A percentile compares a stretch with the other conserved stretches of the same genome.
Evolutionary conservation across 2,329 filamentous ascomycete genomes (phyloP).

Genomic region (Chalaropsis thielavioides): DNA sequence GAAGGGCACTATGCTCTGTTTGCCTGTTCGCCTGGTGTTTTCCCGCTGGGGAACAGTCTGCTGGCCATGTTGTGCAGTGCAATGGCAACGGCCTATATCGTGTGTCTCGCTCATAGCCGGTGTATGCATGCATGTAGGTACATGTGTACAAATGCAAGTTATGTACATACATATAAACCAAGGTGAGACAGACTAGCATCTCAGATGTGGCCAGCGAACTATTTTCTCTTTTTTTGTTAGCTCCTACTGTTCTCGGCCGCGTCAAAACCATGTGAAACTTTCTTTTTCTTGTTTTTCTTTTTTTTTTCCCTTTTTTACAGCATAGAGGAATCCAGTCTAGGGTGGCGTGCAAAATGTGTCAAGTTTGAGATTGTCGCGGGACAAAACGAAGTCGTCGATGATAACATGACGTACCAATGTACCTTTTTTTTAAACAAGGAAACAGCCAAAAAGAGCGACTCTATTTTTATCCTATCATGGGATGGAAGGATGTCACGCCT

Average conservation of each 20-base stretch:
- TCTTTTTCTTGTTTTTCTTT: background rate
- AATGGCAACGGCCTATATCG: background rate
- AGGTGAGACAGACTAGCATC: background rate
- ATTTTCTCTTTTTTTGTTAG: too few species aligned
- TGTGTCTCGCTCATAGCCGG: too few species aligned
- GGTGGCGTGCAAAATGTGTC: background rate
- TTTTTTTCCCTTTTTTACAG: background rate
- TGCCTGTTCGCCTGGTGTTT: background rate
- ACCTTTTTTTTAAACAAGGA: background rate
- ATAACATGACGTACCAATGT: background rate
- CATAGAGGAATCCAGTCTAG: background rate
- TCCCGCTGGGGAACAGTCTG: background rate
- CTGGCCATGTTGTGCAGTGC: background rate
- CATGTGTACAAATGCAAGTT: background rate
- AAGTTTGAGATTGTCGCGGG: background rate
- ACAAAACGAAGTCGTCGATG: too few species aligned
- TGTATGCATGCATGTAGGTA: too few species aligned
- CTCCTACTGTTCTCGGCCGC: background rate
- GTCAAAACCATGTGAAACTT: background rate
- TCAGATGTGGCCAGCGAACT: too few species aligned
- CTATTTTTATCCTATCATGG: constrained; percentile 7
- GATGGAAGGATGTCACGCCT: constrained; percentile 12
- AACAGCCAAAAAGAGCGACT: background rate
- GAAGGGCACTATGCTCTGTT: background rate
- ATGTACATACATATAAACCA: background rate